phyloP scores from a whole-genome alignment of 1,284 basidiomycete genomes.

The Rhodotorula sp. region DNA sequence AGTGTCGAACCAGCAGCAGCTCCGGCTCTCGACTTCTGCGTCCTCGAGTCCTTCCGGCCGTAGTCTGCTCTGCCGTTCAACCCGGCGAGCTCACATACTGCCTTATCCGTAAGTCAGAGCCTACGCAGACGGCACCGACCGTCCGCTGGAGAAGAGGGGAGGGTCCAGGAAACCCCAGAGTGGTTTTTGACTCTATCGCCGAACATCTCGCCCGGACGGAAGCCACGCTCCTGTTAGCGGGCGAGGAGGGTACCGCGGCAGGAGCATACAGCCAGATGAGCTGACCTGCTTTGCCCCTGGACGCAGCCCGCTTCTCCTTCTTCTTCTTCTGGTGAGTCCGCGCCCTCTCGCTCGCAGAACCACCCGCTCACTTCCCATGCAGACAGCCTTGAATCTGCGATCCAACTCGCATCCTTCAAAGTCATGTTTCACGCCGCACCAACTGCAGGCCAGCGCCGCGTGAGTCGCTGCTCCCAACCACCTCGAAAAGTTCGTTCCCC shows the following conservation, averaged over 20 bases:
- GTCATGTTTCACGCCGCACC: slow-evolving; percentile 27
- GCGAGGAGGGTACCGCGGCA: too few relatives aligned
- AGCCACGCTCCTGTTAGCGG: too few relatives aligned
- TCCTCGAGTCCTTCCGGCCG: not conserved
- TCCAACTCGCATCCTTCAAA: slow-evolving; percentile 19
- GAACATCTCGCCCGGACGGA: too few relatives aligned
- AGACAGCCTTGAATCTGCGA: not conserved
- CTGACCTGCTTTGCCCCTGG: not conserved
- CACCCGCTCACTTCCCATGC: not conserved
- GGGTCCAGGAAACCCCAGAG: too few relatives aligned
- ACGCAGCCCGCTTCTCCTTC: not conserved
- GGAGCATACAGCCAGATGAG: too few relatives aligned
- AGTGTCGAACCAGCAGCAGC: not conserved
- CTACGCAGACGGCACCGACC: not conserved
- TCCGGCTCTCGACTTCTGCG: not conserved
- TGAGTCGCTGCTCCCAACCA: not conserved
- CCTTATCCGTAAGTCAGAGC: not conserved
- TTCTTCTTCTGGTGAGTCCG: not conserved
- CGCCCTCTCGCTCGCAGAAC: not conserved
- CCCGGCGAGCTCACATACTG: slow-evolving; percentile 1
- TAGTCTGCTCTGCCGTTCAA: slow-evolving; percentile 10
- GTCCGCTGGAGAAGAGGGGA: too few relatives aligned
- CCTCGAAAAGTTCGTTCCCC: too few relatives aligned
- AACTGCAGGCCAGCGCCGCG: slow-evolving; percentile 24
- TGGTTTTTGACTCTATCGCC: too few relatives aligned